Base-by-base conservation (phyloP, 176 grass and related monocot species). In the Musa itinerans region DNA sequence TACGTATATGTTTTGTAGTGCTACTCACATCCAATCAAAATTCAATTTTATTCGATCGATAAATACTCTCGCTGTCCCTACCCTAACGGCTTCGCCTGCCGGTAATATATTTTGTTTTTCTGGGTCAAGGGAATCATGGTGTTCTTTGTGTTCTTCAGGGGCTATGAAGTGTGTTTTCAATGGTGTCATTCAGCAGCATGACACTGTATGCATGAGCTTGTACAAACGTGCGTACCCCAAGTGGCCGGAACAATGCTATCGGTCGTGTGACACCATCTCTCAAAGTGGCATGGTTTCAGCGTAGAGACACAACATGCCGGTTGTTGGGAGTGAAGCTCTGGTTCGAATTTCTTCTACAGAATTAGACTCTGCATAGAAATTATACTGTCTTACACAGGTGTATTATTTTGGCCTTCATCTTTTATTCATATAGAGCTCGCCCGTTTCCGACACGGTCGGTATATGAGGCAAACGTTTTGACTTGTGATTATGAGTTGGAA, bases 131-230 rank as follows among this genome's bases (percentile, higher is more conserved):
- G 4, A 43, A 29, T n/a, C 12, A 19, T 56, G 49, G 2, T 63
- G 49, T 26, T 55, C 15, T 10, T 54, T 77, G 1, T 22, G 61
- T 68, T 26, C 61, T 9, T 11, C 79, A 99, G 95, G 95, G 63
- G 72, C 88, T 12, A 92, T 94, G 95, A 99, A 99, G 53, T 99
- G 90, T 78, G 50, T 99, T 72, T 99, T 99, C 81, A 93, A 91
- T 49, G 87, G 80, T 76, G 92, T 80, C 57, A 71, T 94, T 83
- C 95, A 94, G 75, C 90, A 99, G 73, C 88, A 99, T 50, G 95
- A 99, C 53, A 99, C 95, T 0, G 95, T 94, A 22, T 99, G 95
- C 82, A 89, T 94, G 84, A 99, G 86, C 68, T 71, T 99, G 61
- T 99, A 84, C 78, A 99, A 89, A 74, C 91, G 86, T 1, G 88